Conservation (phyloP, 495 filamentous ascomycete species). For the Xylaria nigripes region DNA sequence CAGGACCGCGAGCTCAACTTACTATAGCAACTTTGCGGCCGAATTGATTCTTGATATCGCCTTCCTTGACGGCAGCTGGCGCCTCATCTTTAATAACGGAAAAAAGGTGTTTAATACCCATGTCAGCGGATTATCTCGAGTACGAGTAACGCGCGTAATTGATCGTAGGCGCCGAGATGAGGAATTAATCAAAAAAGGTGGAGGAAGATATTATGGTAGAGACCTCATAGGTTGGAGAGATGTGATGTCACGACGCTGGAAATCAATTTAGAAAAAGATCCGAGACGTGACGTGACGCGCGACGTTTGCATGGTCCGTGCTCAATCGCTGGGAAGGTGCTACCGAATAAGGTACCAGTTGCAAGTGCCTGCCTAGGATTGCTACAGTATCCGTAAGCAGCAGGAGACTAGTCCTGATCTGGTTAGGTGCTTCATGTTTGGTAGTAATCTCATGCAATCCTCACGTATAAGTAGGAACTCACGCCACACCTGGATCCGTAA, state of each 20-base stretch:
- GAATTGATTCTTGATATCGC: conserved; percentile 97
- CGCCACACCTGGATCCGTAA: no score
- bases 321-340: no score
- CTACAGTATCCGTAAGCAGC: no score
- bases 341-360: no score
- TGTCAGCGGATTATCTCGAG: conserved; percentile 30
- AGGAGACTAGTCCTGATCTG: no score
- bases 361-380: no score
- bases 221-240: background rate
- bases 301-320: background rate
- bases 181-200: background rate
- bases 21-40: conserved; percentile 96
- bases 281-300: conserved; percentile 16
- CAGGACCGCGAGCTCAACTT: conserved; percentile 28
- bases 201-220: background rate
- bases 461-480: no score
- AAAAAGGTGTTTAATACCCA: conserved; percentile 91
- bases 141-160: background rate
- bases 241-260: conserved; percentile 27
- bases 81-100: conserved; percentile 85
- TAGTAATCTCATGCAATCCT: no score
- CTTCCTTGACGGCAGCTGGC: conserved; percentile 86
- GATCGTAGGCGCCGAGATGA: background rate
- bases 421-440: no score
- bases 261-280: conserved; percentile 14